Evolutionary conservation across 2,329 filamentous ascomycete species (phyloP).

Genomic region (Ampelomyces quisqualis): DNA sequence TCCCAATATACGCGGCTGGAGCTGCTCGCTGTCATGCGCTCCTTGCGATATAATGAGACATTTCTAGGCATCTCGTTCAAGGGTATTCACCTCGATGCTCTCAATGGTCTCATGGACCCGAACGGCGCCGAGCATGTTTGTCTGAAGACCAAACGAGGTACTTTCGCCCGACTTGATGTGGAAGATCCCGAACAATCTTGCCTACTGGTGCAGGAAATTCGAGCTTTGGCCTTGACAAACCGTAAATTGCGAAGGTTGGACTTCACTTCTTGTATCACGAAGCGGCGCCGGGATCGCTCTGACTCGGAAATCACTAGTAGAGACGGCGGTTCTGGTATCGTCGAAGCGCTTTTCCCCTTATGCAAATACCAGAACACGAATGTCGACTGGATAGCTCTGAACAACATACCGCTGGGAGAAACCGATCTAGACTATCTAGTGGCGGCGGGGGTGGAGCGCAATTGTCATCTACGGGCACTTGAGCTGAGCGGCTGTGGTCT

Average conservation of each 20-base stretch:
- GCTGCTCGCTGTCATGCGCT: slow-evolving; percentile 68
- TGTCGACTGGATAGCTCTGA: slow-evolving; percentile 69
- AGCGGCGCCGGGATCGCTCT: slow-evolving; percentile 50
- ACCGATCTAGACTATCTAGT: slow-evolving; percentile 68
- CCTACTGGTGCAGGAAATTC: slow-evolving; percentile 67
- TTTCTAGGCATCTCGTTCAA: slow-evolving; percentile 69
- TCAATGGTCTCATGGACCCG: slow-evolving; percentile 63
- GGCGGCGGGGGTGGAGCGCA: slow-evolving; percentile 65
- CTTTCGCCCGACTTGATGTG: slow-evolving; percentile 56
- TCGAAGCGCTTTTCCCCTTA: slow-evolving; percentile 67
- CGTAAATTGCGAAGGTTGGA: slow-evolving; percentile 63
- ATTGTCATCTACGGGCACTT: slow-evolving; percentile 65
- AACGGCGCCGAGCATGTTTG: slow-evolving; percentile 65
- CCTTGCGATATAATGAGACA: slow-evolving; percentile 69
- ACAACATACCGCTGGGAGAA: slow-evolving; percentile 68
- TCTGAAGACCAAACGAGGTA: slow-evolving; percentile 57
- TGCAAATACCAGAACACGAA: slow-evolving; percentile 67
- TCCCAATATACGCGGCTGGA: slow-evolving; percentile 61
- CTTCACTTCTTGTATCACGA: slow-evolving; percentile 63
- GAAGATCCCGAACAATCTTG: slow-evolving; percentile 58
- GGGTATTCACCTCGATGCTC: slow-evolving; percentile 61
- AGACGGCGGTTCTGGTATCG: slow-evolving; percentile 67
- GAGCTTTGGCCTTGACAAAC: slow-evolving; percentile 66
- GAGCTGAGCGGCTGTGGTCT: slow-evolving; percentile 66
- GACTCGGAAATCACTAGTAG: slow-evolving; percentile 50